phyloP scores from a whole-genome alignment of 129 eudicot species.

The Ambrosia trifida region DNA sequence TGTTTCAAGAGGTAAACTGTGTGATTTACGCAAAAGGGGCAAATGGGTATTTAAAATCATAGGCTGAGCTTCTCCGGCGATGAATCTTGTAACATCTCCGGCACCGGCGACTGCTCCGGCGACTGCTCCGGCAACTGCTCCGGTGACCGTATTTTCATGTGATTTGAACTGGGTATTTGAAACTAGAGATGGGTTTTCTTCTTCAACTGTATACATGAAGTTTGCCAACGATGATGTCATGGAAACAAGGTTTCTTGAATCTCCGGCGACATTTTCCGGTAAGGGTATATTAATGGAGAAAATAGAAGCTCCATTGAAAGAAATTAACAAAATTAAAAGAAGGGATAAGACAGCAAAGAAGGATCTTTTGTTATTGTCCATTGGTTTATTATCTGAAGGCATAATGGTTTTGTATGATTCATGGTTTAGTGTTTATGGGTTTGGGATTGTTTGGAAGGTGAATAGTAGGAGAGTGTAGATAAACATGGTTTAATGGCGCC shows the following conservation, averaged over 20 bases:
- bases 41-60: conserved; percentile 39
- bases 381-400: conserved; percentile 18
- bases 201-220: conserved; percentile 40
- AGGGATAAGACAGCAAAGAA: conserved; percentile 54
- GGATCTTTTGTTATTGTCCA: conserved; percentile 43
- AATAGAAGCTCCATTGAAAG: conserved; percentile 55
- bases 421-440: conserved; percentile 30
- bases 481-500: conserved; percentile 38
- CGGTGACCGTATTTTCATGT: conserved; percentile 15
- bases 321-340: conserved; percentile 45
- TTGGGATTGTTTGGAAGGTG: conserved; percentile 22
- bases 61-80: conserved; percentile 37
- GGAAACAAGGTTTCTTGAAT: conserved; percentile 54
- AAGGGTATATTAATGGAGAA: conserved; percentile 50
- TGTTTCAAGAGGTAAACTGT: conserved; percentile 34
- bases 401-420: conserved; percentile 17
- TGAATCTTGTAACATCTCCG: conserved; percentile 37
- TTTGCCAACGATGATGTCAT: conserved; percentile 42
- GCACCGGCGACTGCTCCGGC: neutral
- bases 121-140: neutral
- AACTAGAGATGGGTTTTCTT: conserved; percentile 42
- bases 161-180: conserved; percentile 26
- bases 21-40: conserved; percentile 50
- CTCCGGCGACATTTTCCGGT: conserved; percentile 51
- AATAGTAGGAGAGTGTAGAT: conserved; percentile 27